These are phyloP conservation scores for Clavispora carvajalis DNA, from an alignment of 805 yeast species.

Conservation along the genomic window DNA sequence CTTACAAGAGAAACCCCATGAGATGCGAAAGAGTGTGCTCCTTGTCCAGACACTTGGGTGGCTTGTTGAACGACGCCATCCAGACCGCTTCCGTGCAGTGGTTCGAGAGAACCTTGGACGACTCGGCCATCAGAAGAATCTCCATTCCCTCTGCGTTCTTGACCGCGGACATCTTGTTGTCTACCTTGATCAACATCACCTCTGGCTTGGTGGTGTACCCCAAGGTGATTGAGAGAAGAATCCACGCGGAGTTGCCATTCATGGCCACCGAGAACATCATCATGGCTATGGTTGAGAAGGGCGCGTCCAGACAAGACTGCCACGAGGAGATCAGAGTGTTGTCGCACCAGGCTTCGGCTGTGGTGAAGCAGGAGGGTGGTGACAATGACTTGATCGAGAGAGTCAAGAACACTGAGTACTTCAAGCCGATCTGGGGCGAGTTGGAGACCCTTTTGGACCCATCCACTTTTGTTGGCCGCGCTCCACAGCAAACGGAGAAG, in stretches of 20 bases:
- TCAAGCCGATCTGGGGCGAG: slow-evolving; percentile 83
- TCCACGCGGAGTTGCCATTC: slow-evolving; percentile 90
- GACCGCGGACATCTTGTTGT: slow-evolving; percentile 87
- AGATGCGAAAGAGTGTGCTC: slow-evolving; percentile 98
- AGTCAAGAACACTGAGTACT: slow-evolving; percentile 69
- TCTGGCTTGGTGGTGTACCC: slow-evolving; percentile 97
- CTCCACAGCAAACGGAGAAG: slow-evolving; percentile 95
- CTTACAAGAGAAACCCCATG: slow-evolving; percentile 99
- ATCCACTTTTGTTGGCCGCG: slow-evolving; percentile 93
- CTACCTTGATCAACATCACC: slow-evolving; percentile 86
- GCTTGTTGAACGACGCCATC: slow-evolving; percentile 86
- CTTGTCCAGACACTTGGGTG: slow-evolving; percentile 92
- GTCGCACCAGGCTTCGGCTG: slow-evolving; percentile 95
- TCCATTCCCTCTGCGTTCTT: slow-evolving; percentile 94
- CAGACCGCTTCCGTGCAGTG: slow-evolving; percentile 98
- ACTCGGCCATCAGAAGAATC: slow-evolving; percentile 95
- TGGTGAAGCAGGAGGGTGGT: slow-evolving; percentile 97
- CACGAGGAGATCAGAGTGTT: slow-evolving; percentile 96
- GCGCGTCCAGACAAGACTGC: slow-evolving; percentile 96
- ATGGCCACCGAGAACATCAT: slow-evolving; percentile 99
- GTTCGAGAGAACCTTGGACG: slow-evolving; percentile 98
- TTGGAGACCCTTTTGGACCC: slow-evolving; percentile 83
- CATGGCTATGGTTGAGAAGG: slow-evolving; percentile 99
- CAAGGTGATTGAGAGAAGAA: slow-evolving; percentile 96
- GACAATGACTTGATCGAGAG: slow-evolving; percentile 95